phyloP scores from a whole-genome alignment of 441 rosid species.

The Populus trichocarpa region DNA sequence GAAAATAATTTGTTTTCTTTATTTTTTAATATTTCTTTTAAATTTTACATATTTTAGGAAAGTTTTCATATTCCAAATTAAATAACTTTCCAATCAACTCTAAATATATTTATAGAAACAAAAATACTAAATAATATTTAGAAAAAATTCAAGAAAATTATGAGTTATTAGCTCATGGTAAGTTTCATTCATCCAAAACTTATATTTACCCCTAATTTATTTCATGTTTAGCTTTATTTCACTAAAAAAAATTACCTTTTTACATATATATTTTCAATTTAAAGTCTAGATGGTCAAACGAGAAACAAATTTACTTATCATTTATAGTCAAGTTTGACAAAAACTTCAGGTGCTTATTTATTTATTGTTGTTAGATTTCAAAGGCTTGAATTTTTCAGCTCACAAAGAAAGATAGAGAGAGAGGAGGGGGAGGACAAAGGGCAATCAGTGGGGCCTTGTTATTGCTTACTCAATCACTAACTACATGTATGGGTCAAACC shows the following conservation, averaged over 20 bases:
- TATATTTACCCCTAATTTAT: too few relatives aligned
- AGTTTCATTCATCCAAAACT: not conserved
- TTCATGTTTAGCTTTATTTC: not conserved
- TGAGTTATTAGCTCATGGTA: not conserved
- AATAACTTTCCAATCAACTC: not conserved
- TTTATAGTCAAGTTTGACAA: not conserved
- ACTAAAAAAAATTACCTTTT: not conserved
- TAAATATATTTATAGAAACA: not conserved
- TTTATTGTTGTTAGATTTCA: not conserved
- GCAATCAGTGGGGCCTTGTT: not conserved
- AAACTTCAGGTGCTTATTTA: not conserved
- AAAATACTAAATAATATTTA: not conserved
- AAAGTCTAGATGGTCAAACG: not conserved
- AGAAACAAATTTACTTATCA: not conserved
- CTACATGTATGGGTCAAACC: slow-evolving; percentile 24
- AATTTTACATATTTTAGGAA: too few relatives aligned
- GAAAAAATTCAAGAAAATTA: not conserved
- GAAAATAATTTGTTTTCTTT: not conserved
- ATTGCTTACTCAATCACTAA: slow-evolving; percentile 1
- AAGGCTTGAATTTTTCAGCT: not conserved
- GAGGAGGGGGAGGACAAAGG: slow-evolving; percentile 10
- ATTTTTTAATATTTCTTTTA: too few relatives aligned
- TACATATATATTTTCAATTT: not conserved
- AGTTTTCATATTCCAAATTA: too few relatives aligned
- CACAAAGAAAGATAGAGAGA: not conserved